These are phyloP conservation scores for Allium fistulosum DNA, from an alignment of 106 monocot genomes.

Conservation along the genomic window DNA sequence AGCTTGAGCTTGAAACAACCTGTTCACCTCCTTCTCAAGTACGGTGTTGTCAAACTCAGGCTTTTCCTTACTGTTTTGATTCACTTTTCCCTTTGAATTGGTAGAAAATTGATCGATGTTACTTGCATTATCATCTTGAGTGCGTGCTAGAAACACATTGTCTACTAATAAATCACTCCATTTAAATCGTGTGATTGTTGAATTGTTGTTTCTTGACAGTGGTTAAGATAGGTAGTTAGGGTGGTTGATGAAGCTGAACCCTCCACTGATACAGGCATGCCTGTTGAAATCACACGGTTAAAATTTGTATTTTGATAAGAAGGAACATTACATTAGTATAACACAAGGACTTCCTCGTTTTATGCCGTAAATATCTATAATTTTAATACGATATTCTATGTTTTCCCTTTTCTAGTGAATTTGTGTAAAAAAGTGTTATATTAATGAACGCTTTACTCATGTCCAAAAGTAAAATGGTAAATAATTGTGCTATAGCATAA, in stretches of 20 bases:
- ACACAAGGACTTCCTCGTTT: background rate
- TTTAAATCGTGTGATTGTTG: background rate
- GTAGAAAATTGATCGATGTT: background rate
- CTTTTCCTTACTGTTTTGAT: background rate
- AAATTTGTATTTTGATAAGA: background rate
- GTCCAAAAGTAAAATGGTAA: too few species aligned
- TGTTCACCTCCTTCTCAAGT: slow-evolving; percentile 9
- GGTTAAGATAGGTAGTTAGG: background rate
- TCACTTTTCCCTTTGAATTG: background rate
- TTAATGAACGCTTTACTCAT: too few species aligned
- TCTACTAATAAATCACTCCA: slow-evolving; percentile 57
- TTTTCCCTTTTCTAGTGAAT: too few species aligned
- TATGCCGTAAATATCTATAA: background rate
- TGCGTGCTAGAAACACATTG: slow-evolving; percentile 3
- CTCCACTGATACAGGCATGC: background rate
- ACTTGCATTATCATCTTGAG: background rate
- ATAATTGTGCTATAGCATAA: too few species aligned
- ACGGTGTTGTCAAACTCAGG: background rate
- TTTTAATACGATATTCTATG: too few species aligned
- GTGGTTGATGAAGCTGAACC: slow-evolving; percentile 9
- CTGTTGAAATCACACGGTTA: background rate
- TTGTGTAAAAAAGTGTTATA: too few species aligned
- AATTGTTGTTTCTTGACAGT: background rate
- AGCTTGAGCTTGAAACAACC: background rate
- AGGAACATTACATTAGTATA: background rate